Percentiles rank a stretch among this genome's conserved stretches.
Conservation (phyloP, 2,329 filamentous ascomycete genomes). For the Cytospora piceae region DNA sequence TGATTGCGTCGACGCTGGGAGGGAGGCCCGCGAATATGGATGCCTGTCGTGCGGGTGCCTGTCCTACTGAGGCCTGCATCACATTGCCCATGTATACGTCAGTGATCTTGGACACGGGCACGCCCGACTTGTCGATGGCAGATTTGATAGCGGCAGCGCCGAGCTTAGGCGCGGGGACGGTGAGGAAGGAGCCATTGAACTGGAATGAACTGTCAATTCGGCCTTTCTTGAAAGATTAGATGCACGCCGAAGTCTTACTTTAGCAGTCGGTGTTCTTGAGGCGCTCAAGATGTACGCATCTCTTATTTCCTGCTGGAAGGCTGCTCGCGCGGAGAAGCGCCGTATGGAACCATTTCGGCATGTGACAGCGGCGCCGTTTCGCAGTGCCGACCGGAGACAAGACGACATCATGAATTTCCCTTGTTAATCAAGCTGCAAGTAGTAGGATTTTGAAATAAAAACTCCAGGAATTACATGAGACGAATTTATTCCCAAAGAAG, state of each 20-base stretch:
- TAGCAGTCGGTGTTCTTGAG: constrained; percentile 85
- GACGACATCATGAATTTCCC: constrained; percentile 31
- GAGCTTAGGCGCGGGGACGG: constrained; percentile 82
- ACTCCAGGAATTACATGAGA: neutral
- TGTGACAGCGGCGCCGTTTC: constrained; percentile 27
- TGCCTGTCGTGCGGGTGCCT: constrained; percentile 91
- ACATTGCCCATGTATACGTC: constrained; percentile 99
- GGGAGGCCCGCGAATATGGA: constrained; percentile 85
- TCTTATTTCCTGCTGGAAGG: constrained; percentile 69
- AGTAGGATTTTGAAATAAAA: neutral
- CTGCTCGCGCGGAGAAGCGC: constrained; percentile 50
- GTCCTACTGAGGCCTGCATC: constrained; percentile 79
- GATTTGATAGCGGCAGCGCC: constrained; percentile 91
- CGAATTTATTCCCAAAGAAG: neutral
- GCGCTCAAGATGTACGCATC: constrained; percentile 95
- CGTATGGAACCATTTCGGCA: constrained; percentile 37
- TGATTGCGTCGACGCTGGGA: constrained; percentile 80
- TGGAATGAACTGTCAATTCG: constrained; percentile 42
- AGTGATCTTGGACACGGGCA: constrained; percentile 79
- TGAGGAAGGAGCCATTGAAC: constrained; percentile 93
- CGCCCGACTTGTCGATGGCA: constrained; percentile 81
- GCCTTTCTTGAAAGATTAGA: neutral
- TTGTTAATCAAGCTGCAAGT: neutral
- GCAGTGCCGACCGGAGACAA: constrained; percentile 34
- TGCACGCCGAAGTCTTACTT: constrained; percentile 55